Base-by-base conservation (phyloP, 1,284 basidiomycete genomes). In the Takashimella tepidaria region DNA sequence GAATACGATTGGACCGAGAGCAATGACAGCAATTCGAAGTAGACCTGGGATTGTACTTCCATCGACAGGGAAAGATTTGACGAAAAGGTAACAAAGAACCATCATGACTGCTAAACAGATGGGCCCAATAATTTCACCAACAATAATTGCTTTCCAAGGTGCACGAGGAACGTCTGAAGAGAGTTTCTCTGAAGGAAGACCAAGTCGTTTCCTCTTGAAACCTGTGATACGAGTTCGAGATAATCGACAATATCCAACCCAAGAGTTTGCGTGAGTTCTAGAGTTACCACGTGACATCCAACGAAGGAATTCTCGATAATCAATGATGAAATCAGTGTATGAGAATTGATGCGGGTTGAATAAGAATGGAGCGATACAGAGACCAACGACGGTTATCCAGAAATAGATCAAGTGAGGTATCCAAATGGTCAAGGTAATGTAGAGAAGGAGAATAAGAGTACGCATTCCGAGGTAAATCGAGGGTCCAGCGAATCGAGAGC, bases 241-340 rank as follows among this genome's bases (percentile, higher is more conserved):
- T 53, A 97, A 79, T 55, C 92, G 88, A 74, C 92, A 97, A 77
- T 96, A 97, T 0, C 92, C 92, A 60, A 96, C 93, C 92, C 92
- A 97, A 4, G 92, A 95, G 76, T 95, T 97, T 69, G 84, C 88
- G 76, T 96, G 92, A n/a, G 90, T 89, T 21, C 90, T 82, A 49
- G 92, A 95, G 77, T 97, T 97, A 55, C 92, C 92, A 59, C 92
- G 84, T 49, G 86, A 92, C 91, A 97, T 96, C 92, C 92, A 97
- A 61, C 92, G 83, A 62, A 97, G 78, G 79, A 92, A 96, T 78
- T 97, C 92, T 67, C 92, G 83, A 75, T 97, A 97, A 75, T 97
- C 92, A 68, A 96, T 89, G 73, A 96, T 84, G 74, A 95, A 97
- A 76, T 97, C 92, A 50, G 89, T 83, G 73, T 89, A 87, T 23